phyloP scores from a whole-genome alignment of 2,329 filamentous ascomycete genomes.

The Zarea fungicola region DNA sequence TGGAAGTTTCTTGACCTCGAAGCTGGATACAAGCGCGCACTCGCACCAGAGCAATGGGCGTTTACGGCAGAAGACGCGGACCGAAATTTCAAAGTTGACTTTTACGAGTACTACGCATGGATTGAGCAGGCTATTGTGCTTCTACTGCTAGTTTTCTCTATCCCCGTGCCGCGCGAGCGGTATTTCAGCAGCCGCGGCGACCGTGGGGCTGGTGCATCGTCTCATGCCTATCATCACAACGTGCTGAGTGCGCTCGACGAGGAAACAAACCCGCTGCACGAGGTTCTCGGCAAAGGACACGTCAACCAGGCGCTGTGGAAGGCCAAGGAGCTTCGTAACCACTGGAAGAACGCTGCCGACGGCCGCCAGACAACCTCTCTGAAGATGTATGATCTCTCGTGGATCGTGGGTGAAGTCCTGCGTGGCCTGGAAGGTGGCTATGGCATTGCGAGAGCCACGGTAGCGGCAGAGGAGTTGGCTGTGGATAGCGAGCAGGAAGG shows the following conservation, averaged over 20 bases:
- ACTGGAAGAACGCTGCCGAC: slow-evolving; percentile 65
- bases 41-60: slow-evolving; percentile 29
- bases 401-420: slow-evolving; percentile 54
- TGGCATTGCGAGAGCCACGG: slow-evolving; percentile 44
- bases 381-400: slow-evolving; percentile 55
- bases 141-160: slow-evolving; percentile 58
- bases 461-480: slow-evolving; percentile 11
- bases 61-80: slow-evolving; percentile 44
- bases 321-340: slow-evolving; percentile 66
- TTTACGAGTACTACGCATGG: slow-evolving; percentile 70
- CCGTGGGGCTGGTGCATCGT: slow-evolving; percentile 11
- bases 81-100: slow-evolving; percentile 72
- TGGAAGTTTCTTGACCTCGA: slow-evolving; percentile 60
- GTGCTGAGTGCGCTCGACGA: slow-evolving; percentile 58
- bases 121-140: slow-evolving; percentile 67
- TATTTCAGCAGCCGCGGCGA: slow-evolving; percentile 10
- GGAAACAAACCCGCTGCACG: slow-evolving; percentile 50
- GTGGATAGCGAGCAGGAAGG: slow-evolving; percentile 11
- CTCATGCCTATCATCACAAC: slow-evolving; percentile 63
- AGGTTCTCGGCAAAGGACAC: slow-evolving; percentile 48
- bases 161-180: slow-evolving; percentile 39
- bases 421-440: slow-evolving; percentile 55
- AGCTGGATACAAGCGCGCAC: slow-evolving; percentile 50
- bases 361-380: slow-evolving; percentile 36
- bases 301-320: slow-evolving; percentile 54